Conservation (phyloP, 2,329 filamentous ascomycete genomes). For the Aspergillus spinulosporus region DNA sequence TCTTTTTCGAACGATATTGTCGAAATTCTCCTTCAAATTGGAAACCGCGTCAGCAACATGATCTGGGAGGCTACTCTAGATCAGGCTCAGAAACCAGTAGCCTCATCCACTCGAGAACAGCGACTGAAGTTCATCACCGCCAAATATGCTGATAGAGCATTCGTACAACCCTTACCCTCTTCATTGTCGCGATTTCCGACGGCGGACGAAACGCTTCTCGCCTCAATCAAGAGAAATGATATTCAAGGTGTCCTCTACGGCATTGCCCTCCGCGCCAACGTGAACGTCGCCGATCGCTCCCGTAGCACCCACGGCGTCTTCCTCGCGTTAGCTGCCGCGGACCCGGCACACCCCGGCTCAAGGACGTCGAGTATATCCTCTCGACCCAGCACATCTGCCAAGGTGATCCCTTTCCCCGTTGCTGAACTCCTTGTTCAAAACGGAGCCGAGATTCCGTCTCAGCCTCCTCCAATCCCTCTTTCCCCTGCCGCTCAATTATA, state of each 20-base stretch:
- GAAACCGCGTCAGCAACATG: slow-evolving; percentile 94
- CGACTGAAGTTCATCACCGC: slow-evolving; percentile 91
- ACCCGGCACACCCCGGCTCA: slow-evolving; percentile 73
- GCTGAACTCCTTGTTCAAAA: slow-evolving; percentile 93
- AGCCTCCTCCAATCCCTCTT: slow-evolving; percentile 78
- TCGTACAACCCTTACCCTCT: slow-evolving; percentile 70
- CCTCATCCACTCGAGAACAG: slow-evolving; percentile 82
- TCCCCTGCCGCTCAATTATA: slow-evolving; percentile 79
- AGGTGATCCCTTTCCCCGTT: slow-evolving; percentile 72
- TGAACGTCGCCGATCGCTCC: slow-evolving; percentile 82
- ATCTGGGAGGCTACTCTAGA: slow-evolving; percentile 91
- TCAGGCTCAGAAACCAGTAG: slow-evolving; percentile 67
- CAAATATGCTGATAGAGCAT: slow-evolving; percentile 86
- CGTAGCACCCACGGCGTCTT: slow-evolving; percentile 89
- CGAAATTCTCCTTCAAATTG: slow-evolving; percentile 85
- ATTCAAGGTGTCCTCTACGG: slow-evolving; percentile 91
- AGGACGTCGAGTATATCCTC: slow-evolving; percentile 38
- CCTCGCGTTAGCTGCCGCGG: slow-evolving; percentile 85
- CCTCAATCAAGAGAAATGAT: slow-evolving; percentile 94
- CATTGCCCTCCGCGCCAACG: slow-evolving; percentile 79
- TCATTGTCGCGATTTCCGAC: slow-evolving; percentile 74
- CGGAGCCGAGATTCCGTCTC: slow-evolving; percentile 78
- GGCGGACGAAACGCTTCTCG: slow-evolving; percentile 83
- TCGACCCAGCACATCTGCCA: slow-evolving; percentile 38
- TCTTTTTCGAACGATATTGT: slow-evolving; percentile 97